Conservation (phyloP, 352 stramenopile genomes). For the Phytopythium montanum region DNA sequence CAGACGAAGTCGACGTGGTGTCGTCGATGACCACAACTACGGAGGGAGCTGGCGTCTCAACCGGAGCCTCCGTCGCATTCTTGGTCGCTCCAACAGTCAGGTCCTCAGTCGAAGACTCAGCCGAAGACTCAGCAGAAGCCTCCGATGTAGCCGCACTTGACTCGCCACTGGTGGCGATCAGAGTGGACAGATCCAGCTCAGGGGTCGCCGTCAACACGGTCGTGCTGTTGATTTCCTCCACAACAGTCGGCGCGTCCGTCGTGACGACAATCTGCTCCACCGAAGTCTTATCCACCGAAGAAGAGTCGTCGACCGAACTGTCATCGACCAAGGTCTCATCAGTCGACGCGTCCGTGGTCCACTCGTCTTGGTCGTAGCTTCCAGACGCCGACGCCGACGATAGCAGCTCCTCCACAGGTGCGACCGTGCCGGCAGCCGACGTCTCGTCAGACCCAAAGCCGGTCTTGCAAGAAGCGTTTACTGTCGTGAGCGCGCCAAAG, state of each 20-base stretch:
- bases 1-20: background rate
- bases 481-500: background rate
- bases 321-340: background rate
- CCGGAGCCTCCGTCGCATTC: background rate
- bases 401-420: background rate
- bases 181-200: conserved; percentile 1
- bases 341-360: background rate
- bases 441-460: background rate
- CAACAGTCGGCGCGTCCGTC: background rate
- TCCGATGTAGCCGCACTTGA: background rate
- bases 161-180: background rate
- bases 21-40: background rate
- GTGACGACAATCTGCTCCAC: background rate
- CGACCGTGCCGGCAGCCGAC: background rate
- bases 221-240: too few relatives aligned
- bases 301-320: background rate
- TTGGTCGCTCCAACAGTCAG: background rate
- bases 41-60: background rate
- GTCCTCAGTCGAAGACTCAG: background rate
- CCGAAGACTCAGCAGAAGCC: background rate
- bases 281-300: background rate
- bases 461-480: conserved; percentile 1
- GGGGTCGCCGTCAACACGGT: background rate
- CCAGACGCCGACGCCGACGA: background rate
- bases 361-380: background rate